Conservation (phyloP, 331 rosid genomes). For the Acacia pycnantha region DNA sequence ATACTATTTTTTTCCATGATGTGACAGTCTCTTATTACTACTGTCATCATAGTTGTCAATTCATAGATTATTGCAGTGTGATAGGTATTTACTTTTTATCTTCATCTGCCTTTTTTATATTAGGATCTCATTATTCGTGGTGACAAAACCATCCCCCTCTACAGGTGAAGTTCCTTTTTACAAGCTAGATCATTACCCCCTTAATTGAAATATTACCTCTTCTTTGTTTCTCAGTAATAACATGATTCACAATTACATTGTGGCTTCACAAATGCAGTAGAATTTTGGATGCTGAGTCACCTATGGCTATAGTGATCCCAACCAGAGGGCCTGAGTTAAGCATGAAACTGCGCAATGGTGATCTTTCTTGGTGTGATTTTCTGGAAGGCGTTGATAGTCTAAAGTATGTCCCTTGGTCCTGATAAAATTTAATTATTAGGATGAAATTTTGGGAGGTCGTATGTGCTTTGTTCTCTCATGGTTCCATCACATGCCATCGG, state of each 20-base stretch:
- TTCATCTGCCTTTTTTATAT: conserved; percentile 4
- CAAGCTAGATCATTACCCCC: conserved; percentile 13
- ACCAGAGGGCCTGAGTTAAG: conserved; percentile 53
- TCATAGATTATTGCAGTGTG: conserved; percentile 14
- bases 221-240: conserved; percentile 6
- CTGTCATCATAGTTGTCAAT: background rate
- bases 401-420: conserved; percentile 51
- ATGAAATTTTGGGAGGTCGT: background rate
- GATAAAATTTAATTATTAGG: background rate
- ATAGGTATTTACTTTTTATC: conserved; percentile 19
- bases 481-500: background rate
- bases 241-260: conserved; percentile 42
- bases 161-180: conserved; percentile 59
- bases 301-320: conserved; percentile 75
- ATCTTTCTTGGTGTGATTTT: conserved; percentile 80
- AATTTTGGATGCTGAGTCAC: conserved; percentile 81
- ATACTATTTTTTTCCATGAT: background rate
- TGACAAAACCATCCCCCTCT: conserved; percentile 78
- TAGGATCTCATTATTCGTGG: conserved; percentile 93
- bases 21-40: background rate
- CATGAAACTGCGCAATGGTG: conserved; percentile 67
- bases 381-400: conserved; percentile 55
- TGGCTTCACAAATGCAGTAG: conserved; percentile 69
- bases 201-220: conserved; percentile 19
- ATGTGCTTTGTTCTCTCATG: background rate